Evolutionary conservation across 495 filamentous ascomycete species (phyloP).

Genomic region (Viridothelium virens): DNA sequence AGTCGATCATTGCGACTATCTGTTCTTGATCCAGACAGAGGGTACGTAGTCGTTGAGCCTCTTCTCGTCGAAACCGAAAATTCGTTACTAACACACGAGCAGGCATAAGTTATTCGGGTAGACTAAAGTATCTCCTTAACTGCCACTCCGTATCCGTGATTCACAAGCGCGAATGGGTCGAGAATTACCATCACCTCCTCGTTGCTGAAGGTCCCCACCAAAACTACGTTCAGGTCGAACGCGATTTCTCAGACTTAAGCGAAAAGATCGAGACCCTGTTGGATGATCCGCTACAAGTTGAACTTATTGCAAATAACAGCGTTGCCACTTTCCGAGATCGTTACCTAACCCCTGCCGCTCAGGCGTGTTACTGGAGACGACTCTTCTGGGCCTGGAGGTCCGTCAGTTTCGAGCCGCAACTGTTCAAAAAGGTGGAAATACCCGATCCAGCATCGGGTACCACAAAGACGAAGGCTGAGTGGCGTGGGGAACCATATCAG

Average conservation of each 20-base stretch:
- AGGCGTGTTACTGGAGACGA: constrained; percentile 20
- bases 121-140: constrained; percentile 29
- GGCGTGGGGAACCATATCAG: constrained; percentile 8
- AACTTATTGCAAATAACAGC: constrained; percentile 17
- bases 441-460: not conserved
- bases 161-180: constrained; percentile 24
- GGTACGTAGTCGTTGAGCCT: constrained; percentile 20
- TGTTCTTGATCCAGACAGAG: constrained; percentile 29
- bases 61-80: constrained; percentile 51
- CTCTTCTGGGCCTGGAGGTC: constrained; percentile 10
- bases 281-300: constrained; percentile 20
- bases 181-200: constrained; percentile 28
- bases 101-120: constrained; percentile 27
- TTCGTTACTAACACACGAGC: not conserved
- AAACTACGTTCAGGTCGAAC: constrained; percentile 27
- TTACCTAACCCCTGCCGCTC: constrained; percentile 18
- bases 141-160: constrained; percentile 25
- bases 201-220: constrained; percentile 22
- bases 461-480: not conserved
- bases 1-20: constrained; percentile 26
- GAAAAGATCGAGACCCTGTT: constrained; percentile 21
- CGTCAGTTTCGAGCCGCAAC: constrained; percentile 15
- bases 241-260: constrained; percentile 27
- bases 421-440: not conserved
- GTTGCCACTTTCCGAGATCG: constrained; percentile 14